A percentile compares a stretch with the other conserved stretches of the same genome.
These are phyloP conservation scores for Penicillium macrosclerotiorum DNA, from an alignment of 495 filamentous ascomycete genomes.

Conservation along the genomic window DNA sequence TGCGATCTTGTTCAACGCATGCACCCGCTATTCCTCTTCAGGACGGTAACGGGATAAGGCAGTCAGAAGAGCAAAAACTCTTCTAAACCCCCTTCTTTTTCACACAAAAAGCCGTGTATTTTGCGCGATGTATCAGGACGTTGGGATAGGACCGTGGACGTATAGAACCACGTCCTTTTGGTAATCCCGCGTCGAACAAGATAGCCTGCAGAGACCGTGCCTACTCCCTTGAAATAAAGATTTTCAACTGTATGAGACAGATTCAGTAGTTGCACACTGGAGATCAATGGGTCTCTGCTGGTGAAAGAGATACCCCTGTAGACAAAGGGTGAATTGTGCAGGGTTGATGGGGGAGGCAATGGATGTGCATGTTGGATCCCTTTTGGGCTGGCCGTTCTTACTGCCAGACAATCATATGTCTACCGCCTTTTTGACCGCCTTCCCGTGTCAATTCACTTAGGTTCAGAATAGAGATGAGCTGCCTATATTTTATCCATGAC, in stretches of 20 bases:
- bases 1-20: background rate
- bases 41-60: conserved; percentile 2
- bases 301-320: background rate
- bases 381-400: conserved; percentile 21
- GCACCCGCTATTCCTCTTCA: background rate
- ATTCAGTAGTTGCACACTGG: background rate
- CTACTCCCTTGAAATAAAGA: background rate
- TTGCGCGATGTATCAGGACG: background rate
- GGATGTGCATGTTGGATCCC: conserved; percentile 27
- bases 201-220: background rate
- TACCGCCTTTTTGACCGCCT: conserved; percentile 15
- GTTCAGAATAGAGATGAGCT: background rate
- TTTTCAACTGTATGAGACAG: background rate
- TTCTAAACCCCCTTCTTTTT: background rate
- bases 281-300: background rate
- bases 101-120: background rate
- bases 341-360: conserved; percentile 15
- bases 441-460: background rate
- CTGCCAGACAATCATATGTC: conserved; percentile 15
- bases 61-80: background rate
- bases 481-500: background rate
- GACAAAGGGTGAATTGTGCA: background rate
- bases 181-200: conserved; percentile 9
- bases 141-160: background rate
- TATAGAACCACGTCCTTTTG: conserved; percentile 9